A percentile compares a stretch with the other conserved stretches of the same genome.
Evolutionary conservation across 208 protist genomes (phyloP).

Genomic region (Balamuthia mandrillaris): DNA sequence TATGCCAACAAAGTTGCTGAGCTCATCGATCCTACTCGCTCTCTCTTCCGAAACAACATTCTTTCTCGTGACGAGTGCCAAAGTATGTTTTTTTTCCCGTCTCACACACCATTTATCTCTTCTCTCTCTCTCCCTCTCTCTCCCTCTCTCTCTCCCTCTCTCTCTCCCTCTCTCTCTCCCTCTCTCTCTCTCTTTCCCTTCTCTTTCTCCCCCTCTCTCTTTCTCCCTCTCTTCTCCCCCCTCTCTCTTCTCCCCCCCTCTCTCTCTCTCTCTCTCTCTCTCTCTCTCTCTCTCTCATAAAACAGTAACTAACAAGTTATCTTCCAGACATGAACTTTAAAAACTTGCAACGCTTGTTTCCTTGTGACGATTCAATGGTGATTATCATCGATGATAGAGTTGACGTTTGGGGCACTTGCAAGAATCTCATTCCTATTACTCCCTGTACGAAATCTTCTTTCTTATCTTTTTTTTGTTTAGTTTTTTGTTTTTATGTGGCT

Average conservation of each 20-base stretch:
- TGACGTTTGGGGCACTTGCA: conserved; percentile 52
- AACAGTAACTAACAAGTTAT: too few relatives aligned
- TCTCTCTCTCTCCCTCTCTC: neutral
- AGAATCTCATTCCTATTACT: conserved; percentile 51
- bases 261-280: neutral
- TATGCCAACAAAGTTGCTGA: conserved; percentile 62
- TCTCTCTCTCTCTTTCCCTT: neutral
- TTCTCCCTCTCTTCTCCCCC: too few relatives aligned
- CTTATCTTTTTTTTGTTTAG: neutral
- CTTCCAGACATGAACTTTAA: conserved; percentile 38
- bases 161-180: neutral
- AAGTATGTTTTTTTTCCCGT: neutral
- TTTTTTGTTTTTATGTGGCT: neutral
- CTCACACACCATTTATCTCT: too few relatives aligned
- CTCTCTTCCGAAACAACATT: conserved; percentile 48
- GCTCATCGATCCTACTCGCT: conserved; percentile 17
- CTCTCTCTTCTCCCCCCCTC: neutral
- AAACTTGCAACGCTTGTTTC: conserved; percentile 44
- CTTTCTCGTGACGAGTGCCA: conserved; percentile 24
- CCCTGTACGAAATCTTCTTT: conserved; percentile 26
- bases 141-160: neutral
- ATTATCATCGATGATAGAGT: conserved; percentile 56
- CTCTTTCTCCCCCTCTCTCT: neutral
- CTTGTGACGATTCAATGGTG: conserved; percentile 54
- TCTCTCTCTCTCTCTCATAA: neutral